Conservation (phyloP, 1,139 yeast genomes). For the Debaryomyces nepalensis region DNA sequence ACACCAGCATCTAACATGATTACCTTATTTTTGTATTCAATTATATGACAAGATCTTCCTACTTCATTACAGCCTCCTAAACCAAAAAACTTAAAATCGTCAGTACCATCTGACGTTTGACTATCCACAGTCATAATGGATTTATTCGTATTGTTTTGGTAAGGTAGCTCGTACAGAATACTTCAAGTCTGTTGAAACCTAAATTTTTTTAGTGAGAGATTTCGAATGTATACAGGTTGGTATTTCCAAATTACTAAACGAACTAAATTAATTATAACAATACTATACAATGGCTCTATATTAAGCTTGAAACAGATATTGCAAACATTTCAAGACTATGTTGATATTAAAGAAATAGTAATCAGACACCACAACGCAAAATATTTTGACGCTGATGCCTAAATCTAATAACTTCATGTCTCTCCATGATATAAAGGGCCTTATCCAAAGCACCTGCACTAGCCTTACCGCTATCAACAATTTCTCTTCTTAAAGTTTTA, state of each 20-base stretch:
- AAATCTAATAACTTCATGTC: slow-evolving; percentile 84
- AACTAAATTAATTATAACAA: slow-evolving; percentile 2
- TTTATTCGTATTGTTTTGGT: neutral
- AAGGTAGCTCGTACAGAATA: neutral
- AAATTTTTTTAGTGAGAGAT: slow-evolving; percentile 1
- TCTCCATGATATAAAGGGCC: slow-evolving; percentile 80
- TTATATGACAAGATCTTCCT: slow-evolving; percentile 92
- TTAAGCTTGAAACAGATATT: neutral
- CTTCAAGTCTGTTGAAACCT: neutral
- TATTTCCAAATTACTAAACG: neutral
- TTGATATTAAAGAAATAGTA: neutral
- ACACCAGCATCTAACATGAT: slow-evolving; percentile 98
- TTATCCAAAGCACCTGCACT: slow-evolving; percentile 78
- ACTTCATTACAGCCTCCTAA: slow-evolving; percentile 99
- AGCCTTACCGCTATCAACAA: slow-evolving; percentile 72
- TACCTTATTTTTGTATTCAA: slow-evolving; percentile 93
- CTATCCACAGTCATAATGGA: slow-evolving; percentile 16
- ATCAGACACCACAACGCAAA: slow-evolving; percentile 74
- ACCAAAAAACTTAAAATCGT: slow-evolving; percentile 75
- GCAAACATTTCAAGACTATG: too few relatives aligned
- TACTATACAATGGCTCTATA: slow-evolving; percentile 5
- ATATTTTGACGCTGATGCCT: slow-evolving; percentile 89
- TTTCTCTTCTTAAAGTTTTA: slow-evolving; percentile 80
- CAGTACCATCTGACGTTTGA: slow-evolving; percentile 23
- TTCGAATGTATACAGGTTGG: slow-evolving; percentile 5